Percentiles rank a stretch among this genome's conserved stretches.
phyloP scores from a whole-genome alignment of 768 basidiomycete species.

The Clathrus columnatus region DNA sequence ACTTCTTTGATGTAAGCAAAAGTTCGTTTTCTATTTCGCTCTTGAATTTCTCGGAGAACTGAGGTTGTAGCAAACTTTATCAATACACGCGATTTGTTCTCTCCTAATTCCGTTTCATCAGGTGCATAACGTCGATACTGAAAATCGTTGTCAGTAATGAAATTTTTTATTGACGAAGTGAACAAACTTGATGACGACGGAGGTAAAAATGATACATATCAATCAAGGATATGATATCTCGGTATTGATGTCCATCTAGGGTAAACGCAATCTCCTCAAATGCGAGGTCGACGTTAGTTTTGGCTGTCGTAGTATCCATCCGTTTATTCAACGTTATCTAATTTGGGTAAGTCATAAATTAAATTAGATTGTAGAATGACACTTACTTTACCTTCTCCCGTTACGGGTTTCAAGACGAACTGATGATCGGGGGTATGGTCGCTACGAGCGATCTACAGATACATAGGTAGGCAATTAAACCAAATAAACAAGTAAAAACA shows the following conservation, averaged over 20 bases:
- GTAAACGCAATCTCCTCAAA: slow-evolving; percentile 92
- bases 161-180: slow-evolving; percentile 1
- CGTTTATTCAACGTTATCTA: slow-evolving; percentile 80
- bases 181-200: slow-evolving; percentile 64
- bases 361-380: neutral
- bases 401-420: slow-evolving; percentile 91
- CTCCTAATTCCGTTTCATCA: slow-evolving; percentile 44
- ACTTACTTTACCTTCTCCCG: slow-evolving; percentile 83
- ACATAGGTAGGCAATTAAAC: neutral
- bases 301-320: slow-evolving; percentile 63
- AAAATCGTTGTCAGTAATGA: neutral
- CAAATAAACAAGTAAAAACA: slow-evolving; percentile 6
- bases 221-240: slow-evolving; percentile 83
- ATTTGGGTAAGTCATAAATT: neutral
- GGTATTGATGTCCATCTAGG: slow-evolving; percentile 89
- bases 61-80: slow-evolving; percentile 73
- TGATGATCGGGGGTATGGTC: slow-evolving; percentile 57
- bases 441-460: slow-evolving; percentile 42
- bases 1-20: slow-evolving; percentile 88
- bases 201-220: slow-evolving; percentile 97
- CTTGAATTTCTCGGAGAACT: slow-evolving; percentile 74
- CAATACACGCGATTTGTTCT: slow-evolving; percentile 57
- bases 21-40: slow-evolving; percentile 78
- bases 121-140: slow-evolving; percentile 84
- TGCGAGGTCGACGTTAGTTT: slow-evolving; percentile 76